Evolutionary conservation across 306 rosid genomes (phyloP).

Genomic region (Geum urbanum): DNA sequence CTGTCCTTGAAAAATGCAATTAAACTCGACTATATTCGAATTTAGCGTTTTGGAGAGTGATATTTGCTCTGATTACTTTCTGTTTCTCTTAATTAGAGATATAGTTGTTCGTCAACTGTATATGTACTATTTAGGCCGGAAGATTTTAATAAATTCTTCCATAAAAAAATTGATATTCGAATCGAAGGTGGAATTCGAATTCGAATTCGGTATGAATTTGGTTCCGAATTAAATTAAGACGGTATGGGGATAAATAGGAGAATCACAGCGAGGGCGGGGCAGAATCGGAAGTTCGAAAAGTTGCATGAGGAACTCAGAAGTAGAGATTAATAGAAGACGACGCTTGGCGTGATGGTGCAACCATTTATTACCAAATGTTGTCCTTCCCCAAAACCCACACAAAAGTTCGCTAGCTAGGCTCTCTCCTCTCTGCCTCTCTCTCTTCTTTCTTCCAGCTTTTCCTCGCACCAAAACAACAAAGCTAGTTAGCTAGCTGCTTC

Average conservation of each 20-base stretch:
- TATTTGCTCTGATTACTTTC: too few species aligned
- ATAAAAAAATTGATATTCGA: too few species aligned
- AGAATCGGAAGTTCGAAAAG: conserved; percentile 39
- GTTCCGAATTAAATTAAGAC: not conserved
- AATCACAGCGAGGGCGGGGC: conserved; percentile 26
- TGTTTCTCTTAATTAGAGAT: too few species aligned
- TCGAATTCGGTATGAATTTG: not conserved
- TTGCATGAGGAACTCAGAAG: conserved; percentile 60
- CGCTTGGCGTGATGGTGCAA: conserved; percentile 51
- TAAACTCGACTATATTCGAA: too few species aligned
- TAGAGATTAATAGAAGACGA: conserved; percentile 35
- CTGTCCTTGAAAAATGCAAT: too few species aligned
- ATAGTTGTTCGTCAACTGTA: too few species aligned
- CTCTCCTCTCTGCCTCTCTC: not conserved
- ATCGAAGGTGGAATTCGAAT: conserved; percentile 6
- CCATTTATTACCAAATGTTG: conserved; percentile 52
- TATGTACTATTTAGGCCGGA: too few species aligned
- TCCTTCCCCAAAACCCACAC: conserved; percentile 12
- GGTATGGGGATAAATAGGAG: conserved; percentile 12
- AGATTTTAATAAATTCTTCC: too few species aligned
- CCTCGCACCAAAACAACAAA: not conserved
- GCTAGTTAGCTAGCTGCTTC: not conserved
- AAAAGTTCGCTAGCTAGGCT: not conserved
- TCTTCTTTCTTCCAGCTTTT: not conserved
- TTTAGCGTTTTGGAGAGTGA: too few species aligned